Evolutionary conservation across 2,329 filamentous ascomycete genomes (phyloP).

Genomic region (Cytospora schulzeri): DNA sequence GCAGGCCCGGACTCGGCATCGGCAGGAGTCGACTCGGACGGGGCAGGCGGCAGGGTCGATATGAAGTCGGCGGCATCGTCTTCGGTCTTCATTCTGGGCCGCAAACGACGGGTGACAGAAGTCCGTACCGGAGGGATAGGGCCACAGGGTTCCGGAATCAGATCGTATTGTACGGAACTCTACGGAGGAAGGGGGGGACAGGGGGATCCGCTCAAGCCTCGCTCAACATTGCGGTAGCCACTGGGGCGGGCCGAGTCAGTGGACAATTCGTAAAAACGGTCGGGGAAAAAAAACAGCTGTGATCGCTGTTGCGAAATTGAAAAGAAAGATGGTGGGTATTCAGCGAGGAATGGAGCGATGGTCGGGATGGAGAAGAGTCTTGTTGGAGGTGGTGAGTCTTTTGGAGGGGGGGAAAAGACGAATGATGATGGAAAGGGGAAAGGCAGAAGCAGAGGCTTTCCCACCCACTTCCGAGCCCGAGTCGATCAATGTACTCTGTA

Average conservation of each 20-base stretch:
- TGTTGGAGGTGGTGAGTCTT: neutral
- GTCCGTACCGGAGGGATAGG: conserved; percentile 5
- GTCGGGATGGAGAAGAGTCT: conserved; percentile 3
- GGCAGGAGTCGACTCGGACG: conserved; percentile 7
- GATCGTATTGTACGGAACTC: conserved; percentile 7
- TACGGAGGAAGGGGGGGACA: neutral
- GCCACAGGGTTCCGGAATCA: conserved; percentile 20
- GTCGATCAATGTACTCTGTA: neutral
- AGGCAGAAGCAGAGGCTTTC: conserved; percentile 1
- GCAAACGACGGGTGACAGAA: conserved; percentile 2
- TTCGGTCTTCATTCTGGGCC: conserved; percentile 29
- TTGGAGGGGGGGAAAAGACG: neutral
- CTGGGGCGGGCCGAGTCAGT: conserved; percentile 25
- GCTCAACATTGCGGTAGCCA: conserved; percentile 25
- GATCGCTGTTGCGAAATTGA: conserved; percentile 9
- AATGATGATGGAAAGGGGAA: neutral
- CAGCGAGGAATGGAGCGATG: conserved; percentile 26
- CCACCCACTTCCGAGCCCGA: neutral
- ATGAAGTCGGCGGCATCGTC: conserved; percentile 26
- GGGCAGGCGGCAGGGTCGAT: conserved; percentile 22
- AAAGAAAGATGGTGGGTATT: conserved; percentile 12
- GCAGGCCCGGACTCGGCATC: conserved; percentile 12
- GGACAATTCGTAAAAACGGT: conserved; percentile 3
- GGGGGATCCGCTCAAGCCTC: conserved; percentile 24
- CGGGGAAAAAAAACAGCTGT: conserved; percentile 3